Base-by-base conservation (phyloP, 2,329 filamentous ascomycete genomes). In the Colletotrichum sidae region DNA sequence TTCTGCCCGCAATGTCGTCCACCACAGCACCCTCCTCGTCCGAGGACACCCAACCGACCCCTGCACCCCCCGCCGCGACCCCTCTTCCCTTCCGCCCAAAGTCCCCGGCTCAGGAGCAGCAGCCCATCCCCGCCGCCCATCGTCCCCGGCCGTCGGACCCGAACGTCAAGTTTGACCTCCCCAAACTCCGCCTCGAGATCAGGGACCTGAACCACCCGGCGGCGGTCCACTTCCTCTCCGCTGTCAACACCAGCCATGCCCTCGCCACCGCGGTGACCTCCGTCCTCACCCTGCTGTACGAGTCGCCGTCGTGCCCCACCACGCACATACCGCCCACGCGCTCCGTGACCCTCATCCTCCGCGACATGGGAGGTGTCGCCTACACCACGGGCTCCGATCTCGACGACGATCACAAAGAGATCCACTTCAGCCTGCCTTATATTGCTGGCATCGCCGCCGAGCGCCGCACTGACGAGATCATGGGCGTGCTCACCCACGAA, bases 401-500 rank as follows among this genome's bases (percentile, higher is more conserved):
- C 10, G 94, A 97, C 78, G 70, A 84, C 67, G 92, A 96, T 73
- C 93, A 97, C 82, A 97, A 97, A 75, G 94, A 97, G 76, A 96
- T 97, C 68, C 93, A 97, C 79, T 85, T 98, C 77, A 94, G 89
- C 13, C 87, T 95, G 1, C 80, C 84, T 51, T 97, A 97, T 80
- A 88, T 97, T 70, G 73, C 80, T 47, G 71, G 74, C 50, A 81
- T 88, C 68, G 71, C 83, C 0, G 53, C 76, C 0, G 70, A 78
- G 10, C 83, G 84, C 53, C 78, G 79, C 11, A 68, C 74, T 33
- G 72, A 84, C 44, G 93, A 98, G 79, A 88, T 97, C 65, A 80
- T 87, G 15, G 96, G 96, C 45, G 94, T 98, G 1, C 77, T 98
- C 17, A 91, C 92, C 2, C 95, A 98, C 75, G 95, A 98, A 79